Percentiles rank a stretch among this genome's conserved stretches.
phyloP scores from a whole-genome alignment of 495 filamentous ascomycete genomes.

The Pyrenula aspistea region DNA sequence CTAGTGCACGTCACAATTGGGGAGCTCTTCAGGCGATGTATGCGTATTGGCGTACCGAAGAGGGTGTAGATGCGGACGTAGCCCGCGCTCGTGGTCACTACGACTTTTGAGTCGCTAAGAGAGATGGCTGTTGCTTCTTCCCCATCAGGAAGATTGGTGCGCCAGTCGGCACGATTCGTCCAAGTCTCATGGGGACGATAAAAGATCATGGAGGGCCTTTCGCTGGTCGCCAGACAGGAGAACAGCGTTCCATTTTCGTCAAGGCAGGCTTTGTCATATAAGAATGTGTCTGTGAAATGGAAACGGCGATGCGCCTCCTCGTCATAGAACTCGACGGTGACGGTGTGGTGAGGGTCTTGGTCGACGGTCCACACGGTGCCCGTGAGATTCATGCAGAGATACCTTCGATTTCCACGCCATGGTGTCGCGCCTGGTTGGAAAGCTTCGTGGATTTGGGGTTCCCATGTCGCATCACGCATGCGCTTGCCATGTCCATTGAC shows the following conservation, averaged over 20 bases:
- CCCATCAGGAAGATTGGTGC: constrained; percentile 66
- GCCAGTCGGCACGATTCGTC: constrained; percentile 85
- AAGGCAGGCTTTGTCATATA: constrained; percentile 92
- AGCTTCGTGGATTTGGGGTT: constrained; percentile 62
- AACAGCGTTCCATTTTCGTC: constrained; percentile 81
- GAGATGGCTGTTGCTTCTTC: constrained; percentile 64
- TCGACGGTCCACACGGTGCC: constrained; percentile 96
- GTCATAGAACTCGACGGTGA: constrained; percentile 97
- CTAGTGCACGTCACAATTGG: constrained; percentile 85
- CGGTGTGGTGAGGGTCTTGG: constrained; percentile 86
- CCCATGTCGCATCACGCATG: constrained; percentile 36
- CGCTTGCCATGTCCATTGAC: constrained; percentile 50
- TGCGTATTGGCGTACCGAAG: constrained; percentile 75
- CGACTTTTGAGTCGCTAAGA: constrained; percentile 82
- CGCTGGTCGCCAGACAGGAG: constrained; percentile 60
- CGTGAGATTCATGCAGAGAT: constrained; percentile 84
- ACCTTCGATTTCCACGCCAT: constrained; percentile 87
- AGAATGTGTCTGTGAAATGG: constrained; percentile 87
- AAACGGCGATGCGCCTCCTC: constrained; percentile 83
- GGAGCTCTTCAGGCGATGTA: constrained; percentile 80
- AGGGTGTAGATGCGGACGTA: constrained; percentile 90
- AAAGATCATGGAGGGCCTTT: constrained; percentile 70
- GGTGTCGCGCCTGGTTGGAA: constrained; percentile 93
- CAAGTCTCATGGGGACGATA: constrained; percentile 96
- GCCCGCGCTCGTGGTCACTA: constrained; percentile 69